Base-by-base conservation (phyloP, 768 basidiomycete species). In the Tylopilus subfusipes region DNA sequence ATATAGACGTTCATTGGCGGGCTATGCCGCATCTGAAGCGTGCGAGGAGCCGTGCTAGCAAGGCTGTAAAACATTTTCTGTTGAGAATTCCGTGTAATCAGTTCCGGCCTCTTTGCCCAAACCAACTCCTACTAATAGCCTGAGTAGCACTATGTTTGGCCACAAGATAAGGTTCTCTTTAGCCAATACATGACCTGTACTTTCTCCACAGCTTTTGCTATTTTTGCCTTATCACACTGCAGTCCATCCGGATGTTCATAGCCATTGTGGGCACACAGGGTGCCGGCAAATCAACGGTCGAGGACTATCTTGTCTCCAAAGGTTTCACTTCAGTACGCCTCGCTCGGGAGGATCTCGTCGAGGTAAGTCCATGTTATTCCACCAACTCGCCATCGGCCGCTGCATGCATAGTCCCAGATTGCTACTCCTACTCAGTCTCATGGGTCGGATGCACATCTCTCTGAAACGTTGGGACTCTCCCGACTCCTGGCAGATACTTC, bases 231-330 rank as follows among this genome's bases (percentile, higher is more conserved):
- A 33, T 49, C 43, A 4, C 16, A 16, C 18, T 46, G 19, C 36
- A 16, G 22, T 56, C 31, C 34, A 44, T 27, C 8, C 34, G 51
- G 53, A 88, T 88, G 86, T 82, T 88, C 68, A 77, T 88, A 60
- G 81, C 84, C 25, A 79, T 89, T 47, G 72, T 86, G 46, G 87
- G 86, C 42, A 82, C 86, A 0, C 77, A 74, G 13, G 78, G 71
- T 54, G 79, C 87, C 22, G 87, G 87, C 9, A 85, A 84, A 63
- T 76, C 82, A 12, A 72, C 73, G 16, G 72, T 90, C 18, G 74
- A 81, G 63, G 74, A 82, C 29, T 88, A 84, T 63, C 77, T 90
- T 18, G 71, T 83, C 29, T 63, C 68, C 4, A 82, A 85, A 58
- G 80, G 79, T 5, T 91, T 90, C 61, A 74, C 70, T 14, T 67